These are phyloP conservation scores for Phytophthora boehmeriae DNA, from an alignment of 352 stramenopile species.

Conservation along the genomic window DNA sequence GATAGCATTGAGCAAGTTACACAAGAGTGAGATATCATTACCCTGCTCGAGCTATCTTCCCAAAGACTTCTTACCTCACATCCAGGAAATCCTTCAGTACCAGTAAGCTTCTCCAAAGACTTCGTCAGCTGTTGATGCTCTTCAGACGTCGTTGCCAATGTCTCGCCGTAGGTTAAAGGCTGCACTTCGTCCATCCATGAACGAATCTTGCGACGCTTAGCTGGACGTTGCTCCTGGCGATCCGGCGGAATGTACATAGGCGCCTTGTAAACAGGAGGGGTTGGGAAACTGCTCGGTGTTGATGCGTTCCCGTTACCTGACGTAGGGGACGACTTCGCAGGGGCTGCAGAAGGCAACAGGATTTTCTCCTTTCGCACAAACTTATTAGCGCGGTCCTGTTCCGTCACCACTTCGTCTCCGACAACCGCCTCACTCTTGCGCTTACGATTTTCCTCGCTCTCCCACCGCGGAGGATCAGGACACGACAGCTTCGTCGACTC, in stretches of 20 bases:
- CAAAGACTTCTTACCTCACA: constrained; percentile 61
- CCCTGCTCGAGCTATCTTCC: not conserved
- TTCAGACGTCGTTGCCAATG: constrained; percentile 60
- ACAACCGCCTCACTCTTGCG: constrained; percentile 43
- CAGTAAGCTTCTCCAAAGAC: constrained; percentile 73
- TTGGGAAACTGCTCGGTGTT: constrained; percentile 29
- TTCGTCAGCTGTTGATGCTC: constrained; percentile 61
- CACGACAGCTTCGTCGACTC: constrained; percentile 50
- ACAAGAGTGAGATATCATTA: not conserved
- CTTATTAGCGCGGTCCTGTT: constrained; percentile 60
- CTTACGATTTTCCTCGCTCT: constrained; percentile 48
- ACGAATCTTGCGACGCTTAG: constrained; percentile 88
- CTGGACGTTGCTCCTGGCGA: constrained; percentile 54
- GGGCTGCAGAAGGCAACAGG: not conserved
- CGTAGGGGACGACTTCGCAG: constrained; percentile 26
- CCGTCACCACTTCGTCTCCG: constrained; percentile 68
- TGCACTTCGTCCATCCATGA: constrained; percentile 86
- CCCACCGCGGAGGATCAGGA: constrained; percentile 70
- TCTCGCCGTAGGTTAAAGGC: constrained; percentile 66
- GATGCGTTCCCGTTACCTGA: constrained; percentile 28
- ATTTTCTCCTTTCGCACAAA: constrained; percentile 62
- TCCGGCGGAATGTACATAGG: constrained; percentile 74
- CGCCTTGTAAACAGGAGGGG: constrained; percentile 67
- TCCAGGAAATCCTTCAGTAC: constrained; percentile 77
- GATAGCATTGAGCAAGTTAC: not conserved